A percentile compares a stretch with the other conserved stretches of the same genome.
phyloP scores from a whole-genome alignment of 2,329 filamentous ascomycete species.

The Cordyceps pruinosa region DNA sequence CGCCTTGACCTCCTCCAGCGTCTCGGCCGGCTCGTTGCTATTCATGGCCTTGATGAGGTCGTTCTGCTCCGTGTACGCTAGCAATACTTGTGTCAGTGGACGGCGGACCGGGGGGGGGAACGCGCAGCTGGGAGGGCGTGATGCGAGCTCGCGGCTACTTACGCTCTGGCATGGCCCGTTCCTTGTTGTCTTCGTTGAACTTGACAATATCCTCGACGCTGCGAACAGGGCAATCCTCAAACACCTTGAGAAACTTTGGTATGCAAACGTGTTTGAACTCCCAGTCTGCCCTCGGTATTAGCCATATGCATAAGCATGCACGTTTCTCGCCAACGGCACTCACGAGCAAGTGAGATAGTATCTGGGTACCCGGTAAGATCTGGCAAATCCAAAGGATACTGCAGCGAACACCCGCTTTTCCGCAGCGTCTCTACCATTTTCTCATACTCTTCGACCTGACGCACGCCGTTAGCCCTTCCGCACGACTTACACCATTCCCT shows the following conservation, averaged over 20 bases:
- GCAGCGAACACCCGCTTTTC: background rate
- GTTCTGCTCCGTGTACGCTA: constrained; percentile 16
- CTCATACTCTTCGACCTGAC: constrained; percentile 9
- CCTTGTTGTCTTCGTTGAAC: constrained; percentile 20
- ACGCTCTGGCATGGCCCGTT: constrained; percentile 15
- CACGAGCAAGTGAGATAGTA: constrained; percentile 12
- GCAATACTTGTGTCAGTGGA: background rate
- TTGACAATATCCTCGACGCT: constrained; percentile 14
- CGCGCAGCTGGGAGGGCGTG: background rate
- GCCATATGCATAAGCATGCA: background rate
- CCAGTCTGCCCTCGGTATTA: constrained; percentile 14
- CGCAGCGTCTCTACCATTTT: constrained; percentile 1
- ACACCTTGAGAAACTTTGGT: constrained; percentile 13
- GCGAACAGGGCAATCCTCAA: constrained; percentile 14
- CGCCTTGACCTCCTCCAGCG: background rate
- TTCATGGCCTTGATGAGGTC: constrained; percentile 16
- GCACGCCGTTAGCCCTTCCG: background rate
- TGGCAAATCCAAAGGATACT: constrained; percentile 2
- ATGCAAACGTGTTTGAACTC: constrained; percentile 19
- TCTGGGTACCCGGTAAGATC: constrained; percentile 3
- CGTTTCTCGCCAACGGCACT: background rate
- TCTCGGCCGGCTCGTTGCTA: constrained; percentile 5
- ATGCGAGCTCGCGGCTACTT: background rate
- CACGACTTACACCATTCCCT: background rate
- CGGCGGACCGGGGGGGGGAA: background rate